Base-by-base conservation (phyloP, 2,329 filamentous ascomycete species). In the Calonectria crousiana region DNA sequence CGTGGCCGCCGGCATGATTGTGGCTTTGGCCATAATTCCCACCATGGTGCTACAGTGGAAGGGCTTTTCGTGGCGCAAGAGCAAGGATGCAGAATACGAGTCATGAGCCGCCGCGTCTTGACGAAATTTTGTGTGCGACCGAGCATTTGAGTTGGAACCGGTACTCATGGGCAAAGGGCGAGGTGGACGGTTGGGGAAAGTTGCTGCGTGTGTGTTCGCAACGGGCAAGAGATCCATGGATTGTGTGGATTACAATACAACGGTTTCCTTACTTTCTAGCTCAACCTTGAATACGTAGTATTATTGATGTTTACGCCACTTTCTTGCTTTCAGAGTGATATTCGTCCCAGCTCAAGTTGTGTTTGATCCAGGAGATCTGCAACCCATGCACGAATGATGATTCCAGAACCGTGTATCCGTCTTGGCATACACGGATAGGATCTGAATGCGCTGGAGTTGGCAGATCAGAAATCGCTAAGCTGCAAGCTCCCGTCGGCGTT, bases 11-110 rank as follows among this genome's bases (percentile, higher is more conserved):
- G 66, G 34, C 18, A 70, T 70, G 67, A 70, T 71, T 38, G 71
- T 75, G 28, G 67, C 20, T 18, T 26, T 52, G n/a, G 44, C 73
- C 28, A 67, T 73, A 3, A 5, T 73, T 23, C 71, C 73, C 20
- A 75, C 73, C 11, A 47, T 71, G n/a, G 14, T 75, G 11, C 56
- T 73, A 9, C 73, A 75, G 30, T 73, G 66, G 71, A 73, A 73
- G 66, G 71, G 71, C 18, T 58, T 26, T 20, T 58, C 47, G 18
- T 73, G 71, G 71, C 71, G 71, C 6, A 72, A 67, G 44, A 53
- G 49, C 14, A 49, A 56, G 36, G 66, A 32, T 20, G 38, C 36
- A 0, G 56, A 44, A 20, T 53, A 68, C 36, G 58, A 71, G n/a
- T 51, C 49, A 11, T 56, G 23, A 36, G 20, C 36, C 6, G 4